These are phyloP conservation scores for Aureobasidium sp. DNA, from an alignment of 2,329 filamentous ascomycete species.

Conservation along the genomic window DNA sequence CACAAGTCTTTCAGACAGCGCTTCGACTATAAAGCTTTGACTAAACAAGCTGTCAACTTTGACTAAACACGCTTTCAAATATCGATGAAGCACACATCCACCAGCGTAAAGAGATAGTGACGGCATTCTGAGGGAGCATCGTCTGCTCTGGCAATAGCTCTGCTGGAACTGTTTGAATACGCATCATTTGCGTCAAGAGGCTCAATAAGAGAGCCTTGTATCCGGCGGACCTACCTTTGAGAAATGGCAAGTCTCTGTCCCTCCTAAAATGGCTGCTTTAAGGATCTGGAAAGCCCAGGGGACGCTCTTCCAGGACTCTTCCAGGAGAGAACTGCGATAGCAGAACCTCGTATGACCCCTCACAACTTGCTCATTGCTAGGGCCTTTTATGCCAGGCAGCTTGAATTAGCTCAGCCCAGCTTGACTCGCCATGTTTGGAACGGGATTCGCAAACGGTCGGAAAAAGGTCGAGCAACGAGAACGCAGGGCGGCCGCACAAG, in stretches of 20 bases:
- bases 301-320: background rate
- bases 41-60: background rate
- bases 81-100: background rate
- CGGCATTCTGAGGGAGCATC: background rate
- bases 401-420: background rate
- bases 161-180: background rate
- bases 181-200: background rate
- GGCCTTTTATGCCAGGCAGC: background rate
- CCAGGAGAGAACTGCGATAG: slow-evolving; percentile 4
- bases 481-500: slow-evolving; percentile 1
- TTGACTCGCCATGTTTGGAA: background rate
- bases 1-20: background rate
- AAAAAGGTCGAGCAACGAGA: slow-evolving; percentile 6
- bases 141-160: background rate
- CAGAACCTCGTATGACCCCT: slow-evolving; percentile 4
- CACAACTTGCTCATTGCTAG: background rate
- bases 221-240: background rate
- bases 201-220: background rate
- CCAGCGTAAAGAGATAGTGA: background rate
- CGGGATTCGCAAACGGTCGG: background rate
- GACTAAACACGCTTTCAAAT: background rate
- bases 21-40: background rate
- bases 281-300: background rate
- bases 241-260: background rate
- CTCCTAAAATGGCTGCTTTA: background rate